A percentile compares a stretch with the other conserved stretches of the same genome.
These are phyloP conservation scores for Elaeagnus macrophylla DNA, from an alignment of 306 rosid genomes.

Conservation along the genomic window DNA sequence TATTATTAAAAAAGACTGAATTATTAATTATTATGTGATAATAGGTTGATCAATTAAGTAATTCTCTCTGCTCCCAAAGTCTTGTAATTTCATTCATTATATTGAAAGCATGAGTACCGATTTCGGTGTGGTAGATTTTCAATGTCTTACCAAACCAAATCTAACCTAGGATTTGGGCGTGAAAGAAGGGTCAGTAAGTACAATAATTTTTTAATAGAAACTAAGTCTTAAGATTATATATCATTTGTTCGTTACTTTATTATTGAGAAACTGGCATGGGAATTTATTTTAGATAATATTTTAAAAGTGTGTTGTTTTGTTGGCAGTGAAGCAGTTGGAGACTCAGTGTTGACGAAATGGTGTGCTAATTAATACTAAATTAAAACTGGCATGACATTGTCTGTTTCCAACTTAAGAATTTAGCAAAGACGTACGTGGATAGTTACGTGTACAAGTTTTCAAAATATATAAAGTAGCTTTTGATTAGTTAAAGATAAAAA, in stretches of 20 bases:
- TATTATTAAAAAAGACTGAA: too few species aligned
- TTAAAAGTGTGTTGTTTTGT: too few species aligned
- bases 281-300: too few species aligned
- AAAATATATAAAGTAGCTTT: too few species aligned
- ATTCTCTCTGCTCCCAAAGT: slow-evolving; percentile 14
- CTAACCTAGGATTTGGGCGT: slow-evolving; percentile 75
- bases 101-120: slow-evolving; percentile 47
- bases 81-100: slow-evolving; percentile 31
- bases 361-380: too few species aligned
- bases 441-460: too few species aligned
- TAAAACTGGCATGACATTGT: too few species aligned
- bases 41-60: background rate
- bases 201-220: slow-evolving; percentile 19
- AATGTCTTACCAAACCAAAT: slow-evolving; percentile 44
- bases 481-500: too few species aligned
- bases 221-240: slow-evolving; percentile 19
- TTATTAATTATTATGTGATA: slow-evolving; percentile 11
- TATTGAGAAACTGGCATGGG: background rate
- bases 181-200: slow-evolving; percentile 4
- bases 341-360: too few species aligned
- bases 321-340: too few species aligned
- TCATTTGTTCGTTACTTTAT: background rate
- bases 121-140: slow-evolving; percentile 48
- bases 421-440: too few species aligned
- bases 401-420: too few species aligned